A percentile compares a stretch with the other conserved stretches of the same genome.
Conservation (phyloP, 1,284 basidiomycete species). For the Neotropicomus parvogracilis region DNA sequence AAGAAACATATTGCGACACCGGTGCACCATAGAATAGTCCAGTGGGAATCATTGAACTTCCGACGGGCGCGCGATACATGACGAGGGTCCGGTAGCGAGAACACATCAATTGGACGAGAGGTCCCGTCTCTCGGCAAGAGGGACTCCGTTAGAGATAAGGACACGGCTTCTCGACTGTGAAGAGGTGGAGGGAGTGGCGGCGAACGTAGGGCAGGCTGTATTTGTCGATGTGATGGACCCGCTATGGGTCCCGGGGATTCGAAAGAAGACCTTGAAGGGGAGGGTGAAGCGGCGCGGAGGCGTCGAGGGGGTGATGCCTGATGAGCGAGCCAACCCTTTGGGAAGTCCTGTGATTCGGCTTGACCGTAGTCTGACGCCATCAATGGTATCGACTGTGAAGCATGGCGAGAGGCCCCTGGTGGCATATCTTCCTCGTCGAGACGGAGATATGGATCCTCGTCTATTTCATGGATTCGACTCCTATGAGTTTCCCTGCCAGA, state of each 20-base stretch:
- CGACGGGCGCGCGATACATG: constrained; percentile 56
- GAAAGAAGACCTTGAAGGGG: constrained; percentile 46
- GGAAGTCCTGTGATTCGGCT: constrained; percentile 39
- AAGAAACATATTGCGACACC: constrained; percentile 57
- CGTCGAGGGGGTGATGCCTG: constrained; percentile 45
- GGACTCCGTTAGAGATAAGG: constrained; percentile 68
- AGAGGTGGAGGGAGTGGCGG: constrained; percentile 37
- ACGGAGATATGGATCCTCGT: constrained; percentile 70
- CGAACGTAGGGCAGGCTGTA: constrained; percentile 13
- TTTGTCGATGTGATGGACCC: constrained; percentile 19
- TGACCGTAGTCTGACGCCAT: constrained; percentile 41
- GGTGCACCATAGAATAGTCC: constrained; percentile 66
- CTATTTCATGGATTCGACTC: constrained; percentile 31
- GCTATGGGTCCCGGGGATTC: constrained; percentile 41
- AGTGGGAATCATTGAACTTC: constrained; percentile 67
- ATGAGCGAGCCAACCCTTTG: constrained; percentile 70
- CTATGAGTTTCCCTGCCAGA: constrained; percentile 26
- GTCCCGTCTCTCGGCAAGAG: constrained; percentile 66
- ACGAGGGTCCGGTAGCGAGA: constrained; percentile 70
- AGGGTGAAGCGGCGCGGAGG: constrained; percentile 44
- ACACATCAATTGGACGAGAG: constrained; percentile 59
- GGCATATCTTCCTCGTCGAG: constrained; percentile 53
- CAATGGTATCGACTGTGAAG: constrained; percentile 50
- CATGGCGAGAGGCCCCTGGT: constrained; percentile 40
- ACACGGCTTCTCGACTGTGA: constrained; percentile 40